phyloP scores from a whole-genome alignment of 768 basidiomycete species.

The Tubosaeta sp. region DNA sequence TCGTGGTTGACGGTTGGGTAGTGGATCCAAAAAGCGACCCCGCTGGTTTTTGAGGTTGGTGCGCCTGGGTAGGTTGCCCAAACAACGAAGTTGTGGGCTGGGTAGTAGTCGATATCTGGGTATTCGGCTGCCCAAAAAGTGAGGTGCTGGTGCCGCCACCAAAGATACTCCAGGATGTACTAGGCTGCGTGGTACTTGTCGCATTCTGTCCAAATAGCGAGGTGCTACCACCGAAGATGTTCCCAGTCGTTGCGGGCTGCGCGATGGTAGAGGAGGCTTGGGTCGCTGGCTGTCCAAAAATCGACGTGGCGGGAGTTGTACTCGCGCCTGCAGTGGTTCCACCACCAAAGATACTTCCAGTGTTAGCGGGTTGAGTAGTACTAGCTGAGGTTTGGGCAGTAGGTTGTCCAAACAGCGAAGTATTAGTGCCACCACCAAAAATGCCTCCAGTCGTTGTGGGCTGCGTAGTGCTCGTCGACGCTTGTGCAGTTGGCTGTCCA shows the following conservation, averaged over 20 bases:
- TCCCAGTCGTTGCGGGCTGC: conserved; percentile 11
- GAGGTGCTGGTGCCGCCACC: background rate
- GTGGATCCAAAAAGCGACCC: conserved; percentile 33
- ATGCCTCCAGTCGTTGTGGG: background rate
- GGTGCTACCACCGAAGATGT: conserved; percentile 9
- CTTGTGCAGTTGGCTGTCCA: conserved; percentile 1
- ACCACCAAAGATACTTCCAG: conserved; percentile 14
- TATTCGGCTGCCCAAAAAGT: background rate
- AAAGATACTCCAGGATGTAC: background rate
- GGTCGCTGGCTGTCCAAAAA: conserved; percentile 29
- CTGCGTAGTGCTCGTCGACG: background rate
- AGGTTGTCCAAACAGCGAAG: background rate
- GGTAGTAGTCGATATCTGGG: background rate
- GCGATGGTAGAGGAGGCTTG: conserved; percentile 10
- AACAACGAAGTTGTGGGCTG: conserved; percentile 20
- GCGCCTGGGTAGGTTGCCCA: conserved; percentile 18
- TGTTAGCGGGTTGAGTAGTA: conserved; percentile 1
- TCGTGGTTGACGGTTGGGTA: conserved; percentile 21
- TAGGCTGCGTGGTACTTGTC: background rate
- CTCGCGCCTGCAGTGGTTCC: conserved; percentile 2
- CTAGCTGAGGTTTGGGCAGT: background rate
- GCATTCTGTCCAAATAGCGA: background rate
- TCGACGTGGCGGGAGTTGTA: conserved; percentile 21
- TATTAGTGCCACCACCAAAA: background rate
- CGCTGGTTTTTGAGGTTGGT: conserved; percentile 19